Evolutionary conservation across 106 monocot genomes (phyloP).

Genomic region (Dendrobium nobile): DNA sequence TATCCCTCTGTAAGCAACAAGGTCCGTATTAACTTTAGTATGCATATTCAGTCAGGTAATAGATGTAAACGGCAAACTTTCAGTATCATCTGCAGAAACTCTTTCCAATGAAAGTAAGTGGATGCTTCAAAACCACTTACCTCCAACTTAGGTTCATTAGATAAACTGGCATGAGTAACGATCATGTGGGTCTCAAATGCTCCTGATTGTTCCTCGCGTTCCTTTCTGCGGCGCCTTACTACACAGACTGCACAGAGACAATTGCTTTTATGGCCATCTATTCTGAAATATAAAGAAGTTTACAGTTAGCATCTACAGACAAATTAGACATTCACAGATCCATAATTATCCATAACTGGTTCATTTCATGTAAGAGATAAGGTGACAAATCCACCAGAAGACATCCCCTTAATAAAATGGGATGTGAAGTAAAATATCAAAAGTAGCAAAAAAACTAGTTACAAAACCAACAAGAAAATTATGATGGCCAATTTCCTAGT

Average conservation of each 20-base stretch:
- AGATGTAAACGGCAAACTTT: not conserved
- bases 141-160: constrained; percentile 10
- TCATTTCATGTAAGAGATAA: not conserved
- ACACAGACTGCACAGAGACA: constrained; percentile 92
- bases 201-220: constrained; percentile 40
- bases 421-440: not conserved
- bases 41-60: not conserved
- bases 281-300: constrained; percentile 35
- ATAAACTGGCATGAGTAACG: constrained; percentile 16
- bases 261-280: constrained; percentile 75
- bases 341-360: not conserved
- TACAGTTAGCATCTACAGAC: not conserved
- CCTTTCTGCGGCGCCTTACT: constrained; percentile 64
- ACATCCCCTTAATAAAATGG: not conserved
- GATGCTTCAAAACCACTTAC: not conserved
- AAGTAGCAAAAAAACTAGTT: not conserved
- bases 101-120: not conserved
- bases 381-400: not conserved
- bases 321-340: not conserved
- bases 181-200: constrained; percentile 21
- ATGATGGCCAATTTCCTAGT: not conserved
- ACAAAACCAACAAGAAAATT: not conserved
- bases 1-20: not conserved
- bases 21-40: not conserved
- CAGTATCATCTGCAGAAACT: not conserved